A percentile compares a stretch with the other conserved stretches of the same genome.
phyloP scores from a whole-genome alignment of 768 basidiomycete species.

The Trametes villosa region DNA sequence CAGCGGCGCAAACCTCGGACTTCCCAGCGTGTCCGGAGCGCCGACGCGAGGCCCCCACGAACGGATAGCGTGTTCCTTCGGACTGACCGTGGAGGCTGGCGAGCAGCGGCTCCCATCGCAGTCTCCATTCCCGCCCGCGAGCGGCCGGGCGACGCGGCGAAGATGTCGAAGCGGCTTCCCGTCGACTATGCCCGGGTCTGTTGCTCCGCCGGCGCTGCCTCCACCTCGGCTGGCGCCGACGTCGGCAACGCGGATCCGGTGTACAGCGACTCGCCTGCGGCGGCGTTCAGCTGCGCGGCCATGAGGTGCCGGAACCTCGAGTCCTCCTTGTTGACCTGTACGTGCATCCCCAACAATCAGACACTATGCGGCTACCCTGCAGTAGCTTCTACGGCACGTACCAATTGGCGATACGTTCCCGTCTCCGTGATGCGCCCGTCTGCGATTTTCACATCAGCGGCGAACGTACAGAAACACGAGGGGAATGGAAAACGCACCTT shows the following conservation, averaged over 20 bases:
- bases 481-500: constrained; percentile 52
- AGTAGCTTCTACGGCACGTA: constrained; percentile 37
- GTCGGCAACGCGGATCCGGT: neutral
- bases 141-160: too few species aligned
- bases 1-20: neutral
- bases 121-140: too few species aligned
- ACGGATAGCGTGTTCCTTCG: neutral
- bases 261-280: constrained; percentile 27
- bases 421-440: constrained; percentile 82
- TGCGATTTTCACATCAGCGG: constrained; percentile 28
- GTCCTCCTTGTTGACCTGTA: constrained; percentile 63
- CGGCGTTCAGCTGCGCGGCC: constrained; percentile 82
- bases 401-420: constrained; percentile 80
- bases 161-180: neutral
- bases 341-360: neutral
- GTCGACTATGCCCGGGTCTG: neutral
- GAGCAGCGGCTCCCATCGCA: too few species aligned
- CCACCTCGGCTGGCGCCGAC: neutral
- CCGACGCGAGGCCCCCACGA: neutral
- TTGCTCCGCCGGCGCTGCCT: neutral
- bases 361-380: neutral
- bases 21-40: neutral
- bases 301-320: constrained; percentile 87
- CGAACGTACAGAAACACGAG: neutral
- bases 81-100: too few species aligned